Evolutionary conservation across 2,329 filamentous ascomycete genomes (phyloP).

Genomic region (Drechslerella coelobrocha): DNA sequence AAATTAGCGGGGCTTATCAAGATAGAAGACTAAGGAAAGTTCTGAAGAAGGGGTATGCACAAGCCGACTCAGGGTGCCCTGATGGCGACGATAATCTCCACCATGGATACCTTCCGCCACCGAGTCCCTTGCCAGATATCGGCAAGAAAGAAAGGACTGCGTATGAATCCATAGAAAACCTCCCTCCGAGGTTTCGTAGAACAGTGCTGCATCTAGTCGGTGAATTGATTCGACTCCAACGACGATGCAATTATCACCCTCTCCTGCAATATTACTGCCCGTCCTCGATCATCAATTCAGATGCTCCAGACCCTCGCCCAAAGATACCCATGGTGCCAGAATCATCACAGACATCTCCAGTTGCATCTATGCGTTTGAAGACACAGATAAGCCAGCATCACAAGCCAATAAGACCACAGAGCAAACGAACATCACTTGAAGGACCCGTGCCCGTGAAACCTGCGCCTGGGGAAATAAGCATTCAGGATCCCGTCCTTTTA

Average conservation of each 20-base stretch:
- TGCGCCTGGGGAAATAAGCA: background rate
- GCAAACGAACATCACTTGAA: constrained; percentile 19
- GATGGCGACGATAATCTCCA: constrained; percentile 30
- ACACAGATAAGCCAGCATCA: constrained; percentile 47
- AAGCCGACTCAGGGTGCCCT: constrained; percentile 16
- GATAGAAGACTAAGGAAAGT: constrained; percentile 34
- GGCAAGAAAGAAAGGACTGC: constrained; percentile 28
- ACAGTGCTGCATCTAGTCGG: constrained; percentile 66
- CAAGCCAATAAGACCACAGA: background rate
- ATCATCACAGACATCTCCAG: constrained; percentile 6
- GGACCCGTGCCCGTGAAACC: background rate
- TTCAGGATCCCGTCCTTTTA: constrained; percentile 26
- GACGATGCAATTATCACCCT: constrained; percentile 77
- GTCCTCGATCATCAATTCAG: constrained; percentile 53
- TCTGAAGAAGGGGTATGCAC: constrained; percentile 16
- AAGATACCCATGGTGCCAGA: constrained; percentile 34
- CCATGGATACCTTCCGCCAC: constrained; percentile 19
- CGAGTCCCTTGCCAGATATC: constrained; percentile 27
- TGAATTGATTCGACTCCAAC: constrained; percentile 73
- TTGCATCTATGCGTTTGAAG: constrained; percentile 51
- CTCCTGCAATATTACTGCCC: constrained; percentile 84
- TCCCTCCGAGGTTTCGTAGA: constrained; percentile 66
- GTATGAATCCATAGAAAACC: constrained; percentile 33
- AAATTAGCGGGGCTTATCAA: constrained; percentile 50
- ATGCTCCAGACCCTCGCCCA: constrained; percentile 49